Evolutionary conservation across 2,329 filamentous ascomycete genomes (phyloP), one percentile per base, ranked within the genome.

Genomic region (Colletotrichum neosansevieriae): DNA sequence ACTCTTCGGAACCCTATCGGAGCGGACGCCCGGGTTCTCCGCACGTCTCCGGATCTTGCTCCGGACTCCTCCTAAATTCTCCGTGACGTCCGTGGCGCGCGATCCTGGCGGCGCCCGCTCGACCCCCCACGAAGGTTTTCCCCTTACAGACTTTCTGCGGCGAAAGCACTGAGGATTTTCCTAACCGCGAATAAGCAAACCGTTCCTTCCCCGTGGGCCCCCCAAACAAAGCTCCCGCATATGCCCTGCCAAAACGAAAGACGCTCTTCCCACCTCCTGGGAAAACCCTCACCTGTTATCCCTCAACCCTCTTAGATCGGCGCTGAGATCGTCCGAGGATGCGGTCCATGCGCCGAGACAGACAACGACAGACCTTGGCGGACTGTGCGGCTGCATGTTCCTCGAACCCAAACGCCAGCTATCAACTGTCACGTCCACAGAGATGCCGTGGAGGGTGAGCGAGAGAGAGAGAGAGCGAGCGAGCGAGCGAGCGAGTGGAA

Each of bases 271-370:
- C 45, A 36, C n/a, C 34, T 50, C 47, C 19, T 42, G 17, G 29
- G 17, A 29, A 53, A 15, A n/a, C 21, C n/a, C 29, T 19, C 29
- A n/a, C 19, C 10, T 11, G 15, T 42, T 11, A 6, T 21, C 5
- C 45, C 12, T n/a, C 21, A 40, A 45, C 21, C 34, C 19, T 58
- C 54, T 50, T 32, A 47, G 54, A 68, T 56, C 49, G 49, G 54
- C 61, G 65, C 62, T 68, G 61, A 59, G 61, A 68, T 68, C 65
- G 61, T 68, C 65, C 61, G 65, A 68, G 61, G 19, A 68, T 65
- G 65, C 47, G 61, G 49, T 65, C 65, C 54, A 65, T 68, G 65
- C 61, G 65, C 65, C 47, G 65, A 56, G 40, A 54, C 42, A 59
- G 49, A 50, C 45, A 44, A 65, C 54, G 24, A 44, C 47, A 64